Percentiles rank a stretch among this genome's conserved stretches.
These are phyloP conservation scores for Quercus robur DNA, from an alignment of 306 rosid genomes.

Conservation along the genomic window DNA sequence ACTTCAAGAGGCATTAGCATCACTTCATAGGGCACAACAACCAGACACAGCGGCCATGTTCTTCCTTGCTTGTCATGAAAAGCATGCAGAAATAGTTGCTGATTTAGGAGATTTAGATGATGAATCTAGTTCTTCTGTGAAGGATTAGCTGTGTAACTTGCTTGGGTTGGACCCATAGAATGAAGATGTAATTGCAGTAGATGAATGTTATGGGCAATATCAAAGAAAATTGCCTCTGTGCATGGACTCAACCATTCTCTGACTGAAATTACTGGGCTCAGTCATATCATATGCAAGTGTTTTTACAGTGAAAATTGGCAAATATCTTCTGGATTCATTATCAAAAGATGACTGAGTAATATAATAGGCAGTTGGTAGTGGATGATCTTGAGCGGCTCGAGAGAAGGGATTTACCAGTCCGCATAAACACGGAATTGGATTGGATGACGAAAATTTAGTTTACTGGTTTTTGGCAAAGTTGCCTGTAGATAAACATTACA, in stretches of 20 bases:
- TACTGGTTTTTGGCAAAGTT: conserved; percentile 9
- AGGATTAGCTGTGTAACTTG: conserved; percentile 44
- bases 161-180: conserved; percentile 72
- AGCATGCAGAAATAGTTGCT: conserved; percentile 59
- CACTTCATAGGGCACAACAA: conserved; percentile 83
- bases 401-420: conserved; percentile 8
- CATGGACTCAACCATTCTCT: conserved; percentile 77
- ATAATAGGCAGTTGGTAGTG: conserved; percentile 3
- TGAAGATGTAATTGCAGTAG: conserved; percentile 69
- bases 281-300: not conserved
- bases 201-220: conserved; percentile 78
- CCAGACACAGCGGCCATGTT: conserved; percentile 95
- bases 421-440: too few species aligned
- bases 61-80: conserved; percentile 89
- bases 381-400: conserved; percentile 10
- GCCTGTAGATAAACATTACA: not conserved
- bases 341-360: not conserved
- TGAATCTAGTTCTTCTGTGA: conserved; percentile 45
- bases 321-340: conserved; percentile 9
- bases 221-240: conserved; percentile 87
- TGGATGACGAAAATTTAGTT: conserved; percentile 3
- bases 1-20: conserved; percentile 86
- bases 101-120: conserved; percentile 37
- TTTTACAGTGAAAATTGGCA: not conserved
- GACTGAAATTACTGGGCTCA: conserved; percentile 36